Evolutionary conservation across 371 early-diverging fungal genomes (phyloP).

Genomic region (Rhizomucor pusillus): DNA sequence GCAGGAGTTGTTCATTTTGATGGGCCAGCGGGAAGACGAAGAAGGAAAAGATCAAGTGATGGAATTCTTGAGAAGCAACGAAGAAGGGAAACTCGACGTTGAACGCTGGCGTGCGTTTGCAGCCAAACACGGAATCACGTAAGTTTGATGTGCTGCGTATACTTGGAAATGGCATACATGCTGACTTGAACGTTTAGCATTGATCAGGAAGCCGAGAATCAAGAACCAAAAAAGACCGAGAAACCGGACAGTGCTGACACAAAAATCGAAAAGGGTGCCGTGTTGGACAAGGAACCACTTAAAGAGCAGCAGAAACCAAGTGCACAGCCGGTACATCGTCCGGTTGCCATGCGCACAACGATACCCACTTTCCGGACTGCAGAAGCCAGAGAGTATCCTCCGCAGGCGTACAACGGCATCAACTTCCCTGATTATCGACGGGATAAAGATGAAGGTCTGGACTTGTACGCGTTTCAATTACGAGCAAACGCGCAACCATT

Average conservation of each 20-base stretch:
- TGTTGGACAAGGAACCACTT: too few relatives aligned
- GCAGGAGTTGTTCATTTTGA: constrained; percentile 30
- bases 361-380: constrained; percentile 21
- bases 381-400: constrained; percentile 32
- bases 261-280: too few relatives aligned
- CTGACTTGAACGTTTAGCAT: too few relatives aligned
- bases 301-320: constrained; percentile 2
- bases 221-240: too few relatives aligned
- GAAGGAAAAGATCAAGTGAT: constrained; percentile 15
- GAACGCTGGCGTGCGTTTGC: too few relatives aligned
- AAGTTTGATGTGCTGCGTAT: too few relatives aligned
- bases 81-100: constrained; percentile 2
- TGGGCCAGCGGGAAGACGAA: constrained; percentile 15
- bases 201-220: too few relatives aligned
- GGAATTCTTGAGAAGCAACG: constrained; percentile 24
- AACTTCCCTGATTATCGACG: constrained; percentile 29
- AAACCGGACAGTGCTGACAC: too few relatives aligned
- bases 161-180: too few relatives aligned
- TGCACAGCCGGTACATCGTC: constrained; percentile 2
- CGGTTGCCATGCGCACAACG: constrained; percentile 21
- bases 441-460: constrained; percentile 40
- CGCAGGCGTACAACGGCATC: constrained; percentile 43
- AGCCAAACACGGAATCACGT: too few relatives aligned
- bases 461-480: constrained; percentile 75
- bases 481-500: constrained; percentile 72